These are phyloP conservation scores for Solanum sitiens DNA, from an alignment of 257 asterid genomes.

Conservation along the genomic window DNA sequence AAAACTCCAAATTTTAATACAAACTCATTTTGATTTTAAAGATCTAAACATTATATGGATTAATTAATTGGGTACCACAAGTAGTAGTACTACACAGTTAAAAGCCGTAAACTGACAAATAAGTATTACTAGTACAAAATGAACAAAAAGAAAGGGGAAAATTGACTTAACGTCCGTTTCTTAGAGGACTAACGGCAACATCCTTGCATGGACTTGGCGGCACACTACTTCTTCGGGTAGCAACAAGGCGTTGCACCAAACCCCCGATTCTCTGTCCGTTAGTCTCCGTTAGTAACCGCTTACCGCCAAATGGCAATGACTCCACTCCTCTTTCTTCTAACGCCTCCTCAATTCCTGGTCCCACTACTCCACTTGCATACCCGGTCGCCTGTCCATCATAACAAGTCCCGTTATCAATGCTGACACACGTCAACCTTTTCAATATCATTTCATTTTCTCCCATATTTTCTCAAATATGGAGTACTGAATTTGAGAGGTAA, in stretches of 20 bases:
- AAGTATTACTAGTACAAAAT: neutral
- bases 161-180: constrained; percentile 62
- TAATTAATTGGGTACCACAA: neutral
- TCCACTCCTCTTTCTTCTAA: constrained; percentile 65
- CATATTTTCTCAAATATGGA: neutral
- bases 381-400: constrained; percentile 45
- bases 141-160: neutral
- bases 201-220: constrained; percentile 99
- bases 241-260: constrained; percentile 79
- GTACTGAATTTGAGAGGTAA: neutral
- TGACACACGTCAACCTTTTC: neutral
- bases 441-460: neutral
- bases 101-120: neutral
- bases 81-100: neutral
- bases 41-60: neutral
- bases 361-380: constrained; percentile 15
- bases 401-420: neutral
- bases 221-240: constrained; percentile 57
- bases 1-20: neutral
- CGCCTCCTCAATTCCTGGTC: constrained; percentile 24
- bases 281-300: constrained; percentile 75
- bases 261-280: constrained; percentile 62
- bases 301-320: constrained; percentile 85
- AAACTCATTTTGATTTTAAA: neutral
- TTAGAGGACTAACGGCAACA: constrained; percentile 65